Percentiles rank a stretch among this genome's conserved stretches.
Conservation (phyloP, 2,329 filamentous ascomycete species). For the Scedosporium dehoogii region DNA sequence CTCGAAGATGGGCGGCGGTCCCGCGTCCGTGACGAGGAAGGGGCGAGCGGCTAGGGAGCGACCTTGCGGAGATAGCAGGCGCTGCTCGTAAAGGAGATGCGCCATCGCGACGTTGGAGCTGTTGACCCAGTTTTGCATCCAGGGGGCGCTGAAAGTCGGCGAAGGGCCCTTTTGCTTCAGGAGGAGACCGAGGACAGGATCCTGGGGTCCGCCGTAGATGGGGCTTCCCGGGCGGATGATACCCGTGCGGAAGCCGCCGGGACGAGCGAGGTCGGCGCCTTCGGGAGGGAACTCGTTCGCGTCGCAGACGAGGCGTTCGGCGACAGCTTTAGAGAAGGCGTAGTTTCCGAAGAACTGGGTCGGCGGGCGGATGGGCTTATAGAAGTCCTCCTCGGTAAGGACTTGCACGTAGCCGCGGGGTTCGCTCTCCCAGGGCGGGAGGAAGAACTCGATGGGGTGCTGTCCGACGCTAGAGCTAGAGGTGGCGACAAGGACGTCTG, state of each 20-base stretch:
- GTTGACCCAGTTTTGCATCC: conserved; percentile 40
- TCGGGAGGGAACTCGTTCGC: conserved; percentile 22
- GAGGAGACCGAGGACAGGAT: conserved; percentile 29
- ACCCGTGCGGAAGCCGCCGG: conserved; percentile 36
- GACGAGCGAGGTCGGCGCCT: conserved; percentile 8
- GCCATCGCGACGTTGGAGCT: conserved; percentile 42
- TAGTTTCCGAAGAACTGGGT: conserved; percentile 40
- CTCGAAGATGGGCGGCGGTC: conserved; percentile 28
- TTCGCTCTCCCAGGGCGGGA: conserved; percentile 29
- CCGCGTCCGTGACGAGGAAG: conserved; percentile 40
- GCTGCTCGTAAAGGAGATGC: conserved; percentile 42
- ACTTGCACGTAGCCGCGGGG: conserved; percentile 33
- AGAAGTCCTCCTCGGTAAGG: conserved; percentile 33
- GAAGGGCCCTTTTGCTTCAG: conserved; percentile 23
- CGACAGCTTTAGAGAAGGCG: conserved; percentile 38
- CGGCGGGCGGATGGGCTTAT: conserved; percentile 25
- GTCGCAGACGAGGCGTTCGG: conserved; percentile 38
- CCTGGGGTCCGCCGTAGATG: conserved; percentile 38
- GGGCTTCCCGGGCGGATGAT: conserved; percentile 42
- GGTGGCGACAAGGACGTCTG: conserved; percentile 41
- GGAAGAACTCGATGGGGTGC: conserved; percentile 29
- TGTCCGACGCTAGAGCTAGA: conserved; percentile 36
- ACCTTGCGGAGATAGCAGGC: conserved; percentile 29
- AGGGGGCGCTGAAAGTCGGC: conserved; percentile 31
- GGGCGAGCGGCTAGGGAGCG: conserved; percentile 31